Evolutionary conservation across 116 monocot genomes (phyloP), one percentile per base, ranked within the genome.

Genomic region (Trichopus zeylanicus): DNA sequence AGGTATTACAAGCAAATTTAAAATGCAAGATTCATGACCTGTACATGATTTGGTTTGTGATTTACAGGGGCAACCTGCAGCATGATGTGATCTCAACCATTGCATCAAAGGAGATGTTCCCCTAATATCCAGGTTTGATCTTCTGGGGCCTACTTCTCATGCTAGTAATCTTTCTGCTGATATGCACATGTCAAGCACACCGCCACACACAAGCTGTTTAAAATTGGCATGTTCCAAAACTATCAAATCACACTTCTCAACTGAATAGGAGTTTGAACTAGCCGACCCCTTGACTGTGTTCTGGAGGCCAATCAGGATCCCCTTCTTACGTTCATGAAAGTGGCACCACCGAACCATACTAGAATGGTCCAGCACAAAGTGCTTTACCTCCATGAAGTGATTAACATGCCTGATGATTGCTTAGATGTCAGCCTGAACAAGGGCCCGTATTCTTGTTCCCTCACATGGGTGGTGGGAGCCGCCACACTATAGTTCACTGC

Each of bases 401-500:
- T 42, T 12, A n/a, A n/a, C n/a, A 42, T 42, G 42, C 42, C 42
- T 13, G 18, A 42, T 42, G 42, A 42, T 42, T 42, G 42, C 42
- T 42, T 42, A 42, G 49, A 20, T 49, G 49, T 49, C 49, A 49
- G 49, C 22, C 22, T 49, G 49, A 49, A 49, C 2, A 49, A 9
- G 49, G 49, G 23, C 21, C 49, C 22, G 9, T 22, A n/a, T 49
- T 8, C 49, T 49, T 49, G 49, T 49, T 49, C 23, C 23, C 7
- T 49, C 49, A 49, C 49, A 49, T 49, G 49, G 49, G 49, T 49
- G 23, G 19, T 21, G 49, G 49, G 49, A 49, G 21, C 49, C 49
- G 19, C 49, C 9, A 20, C 19, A 1, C 7, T 22, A 9, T 49
- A 24, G 22, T 49, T 49, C 49, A 49, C 49, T 49, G 49, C 22